Percentiles rank a stretch among this genome's conserved stretches.
Evolutionary conservation across 1,284 basidiomycete species (phyloP).

Genomic region (Peniophora sp.): DNA sequence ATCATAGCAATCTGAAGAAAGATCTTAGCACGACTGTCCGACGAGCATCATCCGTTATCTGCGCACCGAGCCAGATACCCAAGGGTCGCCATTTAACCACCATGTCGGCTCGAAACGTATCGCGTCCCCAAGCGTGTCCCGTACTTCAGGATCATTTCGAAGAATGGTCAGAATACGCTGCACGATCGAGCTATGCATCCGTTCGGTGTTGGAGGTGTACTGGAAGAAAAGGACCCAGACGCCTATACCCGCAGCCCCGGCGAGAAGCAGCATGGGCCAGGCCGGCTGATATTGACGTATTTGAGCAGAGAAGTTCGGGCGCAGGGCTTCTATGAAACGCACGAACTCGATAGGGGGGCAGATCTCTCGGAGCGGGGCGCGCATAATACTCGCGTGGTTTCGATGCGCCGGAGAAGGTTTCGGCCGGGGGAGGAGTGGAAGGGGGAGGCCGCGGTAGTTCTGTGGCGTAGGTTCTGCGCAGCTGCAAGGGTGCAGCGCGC

Average conservation of each 20-base stretch:
- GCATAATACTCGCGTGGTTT: conserved; percentile 26
- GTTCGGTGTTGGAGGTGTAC: conserved; percentile 69
- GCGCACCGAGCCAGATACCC: conserved; percentile 59
- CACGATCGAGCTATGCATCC: conserved; percentile 67
- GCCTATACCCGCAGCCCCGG: conserved; percentile 44
- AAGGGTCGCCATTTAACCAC: conserved; percentile 73
- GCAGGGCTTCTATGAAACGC: background rate
- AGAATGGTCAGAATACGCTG: conserved; percentile 55
- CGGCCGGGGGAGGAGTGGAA: conserved; percentile 18
- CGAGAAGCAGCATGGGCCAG: conserved; percentile 54
- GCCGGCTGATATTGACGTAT: conserved; percentile 25
- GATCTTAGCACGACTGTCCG: background rate
- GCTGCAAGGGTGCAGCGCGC: too few relatives aligned
- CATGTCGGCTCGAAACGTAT: conserved; percentile 65
- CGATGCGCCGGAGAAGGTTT: conserved; percentile 25
- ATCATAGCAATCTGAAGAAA: conserved; percentile 54
- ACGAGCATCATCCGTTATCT: background rate
- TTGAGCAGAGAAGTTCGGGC: background rate
- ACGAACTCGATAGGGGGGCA: conserved; percentile 35
- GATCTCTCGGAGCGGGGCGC: conserved; percentile 26
- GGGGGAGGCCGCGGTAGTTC: conserved; percentile 14
- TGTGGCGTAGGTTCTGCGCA: conserved; percentile 6
- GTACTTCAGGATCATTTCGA: conserved; percentile 40
- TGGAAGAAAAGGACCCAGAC: conserved; percentile 63
- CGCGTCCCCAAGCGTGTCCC: conserved; percentile 53